These are phyloP conservation scores for Iris pallida DNA, from an alignment of 116 monocot species.

Conservation along the genomic window DNA sequence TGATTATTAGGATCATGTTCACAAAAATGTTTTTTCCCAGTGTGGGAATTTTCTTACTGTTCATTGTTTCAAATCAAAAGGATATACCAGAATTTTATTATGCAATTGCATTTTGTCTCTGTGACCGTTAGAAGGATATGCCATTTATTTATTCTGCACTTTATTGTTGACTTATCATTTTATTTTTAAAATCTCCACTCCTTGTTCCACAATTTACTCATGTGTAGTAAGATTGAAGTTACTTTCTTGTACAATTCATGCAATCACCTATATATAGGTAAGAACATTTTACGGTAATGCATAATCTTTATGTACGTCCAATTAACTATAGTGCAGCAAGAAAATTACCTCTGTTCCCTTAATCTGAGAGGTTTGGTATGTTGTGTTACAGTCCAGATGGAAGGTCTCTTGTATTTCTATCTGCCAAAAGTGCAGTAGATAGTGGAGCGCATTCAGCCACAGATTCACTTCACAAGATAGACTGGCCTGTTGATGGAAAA, in stretches of 20 bases:
- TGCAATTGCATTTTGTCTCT: too few species aligned
- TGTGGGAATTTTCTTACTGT: too few species aligned
- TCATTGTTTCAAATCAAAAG: too few species aligned
- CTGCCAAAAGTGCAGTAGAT: slow-evolving; percentile 84
- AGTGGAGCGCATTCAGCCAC: slow-evolving; percentile 90
- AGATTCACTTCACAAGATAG: slow-evolving; percentile 82
- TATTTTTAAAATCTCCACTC: neutral
- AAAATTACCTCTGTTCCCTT: neutral
- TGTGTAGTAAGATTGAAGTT: too few species aligned
- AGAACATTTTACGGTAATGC: neutral
- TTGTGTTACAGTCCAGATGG: slow-evolving; percentile 81
- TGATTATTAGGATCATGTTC: too few species aligned
- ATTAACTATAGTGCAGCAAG: neutral
- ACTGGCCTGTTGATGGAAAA: slow-evolving; percentile 62
- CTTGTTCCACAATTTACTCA: neutral
- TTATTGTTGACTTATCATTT: neutral
- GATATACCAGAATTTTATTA: too few species aligned
- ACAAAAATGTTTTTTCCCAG: too few species aligned
- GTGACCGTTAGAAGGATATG: neutral
- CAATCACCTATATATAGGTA: too few species aligned
- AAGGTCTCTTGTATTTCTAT: slow-evolving; percentile 78
- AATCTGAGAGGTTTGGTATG: slow-evolving; percentile 8
- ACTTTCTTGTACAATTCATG: too few species aligned
- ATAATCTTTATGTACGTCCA: neutral
- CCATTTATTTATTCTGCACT: neutral